Conservation (phyloP, 208 protist genomes). For the Lotmaria passim region DNA sequence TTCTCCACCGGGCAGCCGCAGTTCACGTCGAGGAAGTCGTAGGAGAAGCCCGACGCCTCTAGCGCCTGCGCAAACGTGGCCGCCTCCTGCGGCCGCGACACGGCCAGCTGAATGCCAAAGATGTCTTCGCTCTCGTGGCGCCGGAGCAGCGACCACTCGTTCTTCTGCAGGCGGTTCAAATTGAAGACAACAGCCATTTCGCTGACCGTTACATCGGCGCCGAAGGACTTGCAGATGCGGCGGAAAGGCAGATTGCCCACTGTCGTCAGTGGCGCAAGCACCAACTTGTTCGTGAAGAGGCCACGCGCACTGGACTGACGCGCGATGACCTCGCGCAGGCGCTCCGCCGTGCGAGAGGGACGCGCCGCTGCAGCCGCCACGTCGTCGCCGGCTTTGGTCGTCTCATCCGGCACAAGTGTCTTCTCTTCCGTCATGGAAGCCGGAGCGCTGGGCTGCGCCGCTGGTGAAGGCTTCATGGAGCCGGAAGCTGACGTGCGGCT, state of each 20-base stretch:
- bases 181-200: conserved; percentile 96
- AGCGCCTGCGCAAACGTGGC: conserved; percentile 67
- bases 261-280: conserved; percentile 97
- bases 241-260: conserved; percentile 98
- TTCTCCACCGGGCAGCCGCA: conserved; percentile 96
- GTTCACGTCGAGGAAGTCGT: conserved; percentile 98
- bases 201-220: conserved; percentile 94
- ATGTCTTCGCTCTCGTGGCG: conserved; percentile 94
- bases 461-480: background rate
- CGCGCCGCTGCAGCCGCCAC: conserved; percentile 8
- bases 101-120: conserved; percentile 95
- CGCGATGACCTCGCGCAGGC: conserved; percentile 48
- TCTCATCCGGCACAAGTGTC: background rate
- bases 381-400: conserved; percentile 34
- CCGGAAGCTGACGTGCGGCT: no score
- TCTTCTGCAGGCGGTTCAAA: conserved; percentile 82
- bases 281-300: conserved; percentile 91
- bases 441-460: background rate
- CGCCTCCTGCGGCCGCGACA: conserved; percentile 66
- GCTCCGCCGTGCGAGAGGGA: conserved; percentile 32
- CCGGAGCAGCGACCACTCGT: conserved; percentile 94
- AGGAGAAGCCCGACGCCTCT: conserved; percentile 71
- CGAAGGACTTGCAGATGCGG: conserved; percentile 91
- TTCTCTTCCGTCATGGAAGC: background rate
- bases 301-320: conserved; percentile 39